A percentile compares a stretch with the other conserved stretches of the same genome.
Evolutionary conservation across 1,284 basidiomycete genomes (phyloP).

Genomic region (Xerocomus alliaceus): DNA sequence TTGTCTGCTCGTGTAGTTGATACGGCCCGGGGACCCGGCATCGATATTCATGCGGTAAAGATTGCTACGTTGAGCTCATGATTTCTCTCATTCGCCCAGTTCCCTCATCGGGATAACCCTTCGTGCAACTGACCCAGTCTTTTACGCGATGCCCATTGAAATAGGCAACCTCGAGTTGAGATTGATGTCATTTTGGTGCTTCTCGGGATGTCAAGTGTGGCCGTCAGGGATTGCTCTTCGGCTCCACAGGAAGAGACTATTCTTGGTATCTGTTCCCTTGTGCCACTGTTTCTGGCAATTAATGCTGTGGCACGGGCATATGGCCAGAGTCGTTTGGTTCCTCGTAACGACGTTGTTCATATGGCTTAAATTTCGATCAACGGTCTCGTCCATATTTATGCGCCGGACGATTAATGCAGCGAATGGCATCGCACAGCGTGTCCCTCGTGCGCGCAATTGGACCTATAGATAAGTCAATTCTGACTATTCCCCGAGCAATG

Average conservation of each 20-base stretch:
- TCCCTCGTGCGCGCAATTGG: constrained; percentile 56
- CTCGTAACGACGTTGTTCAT: background rate
- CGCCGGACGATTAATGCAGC: constrained; percentile 65
- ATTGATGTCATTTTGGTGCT: constrained; percentile 50
- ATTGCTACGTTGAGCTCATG: too few relatives aligned
- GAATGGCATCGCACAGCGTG: constrained; percentile 61
- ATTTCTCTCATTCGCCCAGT: constrained; percentile 47
- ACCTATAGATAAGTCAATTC: constrained; percentile 55
- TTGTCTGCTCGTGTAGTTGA: too few relatives aligned
- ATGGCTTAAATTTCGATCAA: constrained; percentile 32
- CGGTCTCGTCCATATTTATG: constrained; percentile 52
- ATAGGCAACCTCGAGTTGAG: constrained; percentile 45
- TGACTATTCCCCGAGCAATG: constrained; percentile 42
- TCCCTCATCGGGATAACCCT: constrained; percentile 48
- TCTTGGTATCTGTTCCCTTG: constrained; percentile 40
- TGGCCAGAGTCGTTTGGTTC: constrained; percentile 15
- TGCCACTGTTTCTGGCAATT: constrained; percentile 49
- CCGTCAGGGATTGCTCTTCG: constrained; percentile 49
- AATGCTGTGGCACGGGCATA: constrained; percentile 41
- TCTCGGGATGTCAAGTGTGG: constrained; percentile 48
- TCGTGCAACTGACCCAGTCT: constrained; percentile 50
- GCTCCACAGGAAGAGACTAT: constrained; percentile 48
- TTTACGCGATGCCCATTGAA: constrained; percentile 50
- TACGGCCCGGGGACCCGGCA: too few relatives aligned
- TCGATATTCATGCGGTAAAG: too few relatives aligned